Base-by-base conservation (phyloP, 371 early-diverging fungal genomes). In the Rhizopus arrhizus region DNA sequence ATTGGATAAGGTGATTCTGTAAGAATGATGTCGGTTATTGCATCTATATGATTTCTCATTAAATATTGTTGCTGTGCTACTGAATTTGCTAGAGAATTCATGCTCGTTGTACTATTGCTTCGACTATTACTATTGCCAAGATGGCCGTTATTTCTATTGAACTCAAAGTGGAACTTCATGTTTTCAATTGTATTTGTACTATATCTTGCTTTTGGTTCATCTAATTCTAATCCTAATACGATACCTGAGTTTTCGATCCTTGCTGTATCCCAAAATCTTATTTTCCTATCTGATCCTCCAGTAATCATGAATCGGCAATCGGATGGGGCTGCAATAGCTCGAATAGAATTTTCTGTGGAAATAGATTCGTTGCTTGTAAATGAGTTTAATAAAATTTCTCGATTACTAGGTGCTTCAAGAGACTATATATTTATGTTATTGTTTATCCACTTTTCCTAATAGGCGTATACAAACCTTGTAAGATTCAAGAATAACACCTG, bases 281-380 rank as follows among this genome's bases (percentile, higher is more conserved):
- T 79, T 69, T 89, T 89, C 28, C 91, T 82, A 70, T 95, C 96
- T 0, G 88, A 82, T 3, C 95, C 94, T 9, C 83, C 92, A 0
- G 92, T 87, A 35, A 95, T 70, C 74, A 95, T 81, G 60, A 83
- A 89, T 11, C 85, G 76, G 35, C 81, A 76, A 15, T 86, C 83
- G 0, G 71, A 57, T 3, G 84, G 79, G 29, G 80, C 80, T 11
- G 80, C 74, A 16, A 89, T 66, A 0, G 87, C 82, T 10, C 81
- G 75, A 5, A 85, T 75, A 3, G 84, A 81, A 59, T 83, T 80
- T 40, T 85, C 86, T 6, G 77, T 59, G 4, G 78, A 66, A 13
- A 80, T 78, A 0, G 74, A 69, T 69, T 85, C 86, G 50, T 75
- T 73, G 6, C 73, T 62, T 6, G 83, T 84, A 49, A 84, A 85